A percentile compares a stretch with the other conserved stretches of the same genome.
phyloP scores from a whole-genome alignment of 192 early-diverging fungal genomes.

The Gaertneriomyces semiglobifer region DNA sequence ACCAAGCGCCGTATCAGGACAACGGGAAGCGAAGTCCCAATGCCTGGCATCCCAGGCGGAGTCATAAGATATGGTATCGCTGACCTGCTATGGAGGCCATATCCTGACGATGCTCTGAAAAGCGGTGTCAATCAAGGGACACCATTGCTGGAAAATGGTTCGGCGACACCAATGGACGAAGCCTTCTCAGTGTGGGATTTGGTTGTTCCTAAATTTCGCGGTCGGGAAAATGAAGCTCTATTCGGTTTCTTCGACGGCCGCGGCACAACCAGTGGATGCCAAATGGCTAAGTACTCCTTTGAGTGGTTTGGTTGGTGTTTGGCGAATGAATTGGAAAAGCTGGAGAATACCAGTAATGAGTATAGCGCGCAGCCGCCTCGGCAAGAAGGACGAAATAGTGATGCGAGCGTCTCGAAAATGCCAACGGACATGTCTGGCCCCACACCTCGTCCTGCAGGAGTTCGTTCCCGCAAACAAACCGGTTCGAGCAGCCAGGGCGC shows the following conservation, averaged over 20 bases:
- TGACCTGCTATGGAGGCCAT: slow-evolving; percentile 63
- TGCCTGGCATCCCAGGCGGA: slow-evolving; percentile 55
- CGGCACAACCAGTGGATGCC: slow-evolving; percentile 48
- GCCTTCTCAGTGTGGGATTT: slow-evolving; percentile 80
- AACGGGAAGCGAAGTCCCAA: slow-evolving; percentile 61
- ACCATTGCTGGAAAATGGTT: not conserved
- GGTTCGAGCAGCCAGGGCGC: not conserved
- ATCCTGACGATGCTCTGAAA: not conserved
- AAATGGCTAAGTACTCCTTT: slow-evolving; percentile 63
- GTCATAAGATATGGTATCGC: slow-evolving; percentile 81
- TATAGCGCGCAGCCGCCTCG: too few species aligned
- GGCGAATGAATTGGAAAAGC: slow-evolving; percentile 69
- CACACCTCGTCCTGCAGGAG: not conserved
- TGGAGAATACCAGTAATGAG: slow-evolving; percentile 30
- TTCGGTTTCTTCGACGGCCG: slow-evolving; percentile 86
- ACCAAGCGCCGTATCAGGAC: slow-evolving; percentile 78
- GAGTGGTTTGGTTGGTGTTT: slow-evolving; percentile 67
- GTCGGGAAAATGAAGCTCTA: slow-evolving; percentile 80
- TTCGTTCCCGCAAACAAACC: not conserved
- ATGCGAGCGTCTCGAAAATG: not conserved
- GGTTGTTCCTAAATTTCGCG: slow-evolving; percentile 78
- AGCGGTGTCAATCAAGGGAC: not conserved
- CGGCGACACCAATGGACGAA: slow-evolving; percentile 39
- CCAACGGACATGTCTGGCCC: not conserved
- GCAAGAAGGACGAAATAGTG: too few species aligned